Base-by-base conservation (phyloP, 805 yeast genomes). In the Metschnikowia santaceciliae region DNA sequence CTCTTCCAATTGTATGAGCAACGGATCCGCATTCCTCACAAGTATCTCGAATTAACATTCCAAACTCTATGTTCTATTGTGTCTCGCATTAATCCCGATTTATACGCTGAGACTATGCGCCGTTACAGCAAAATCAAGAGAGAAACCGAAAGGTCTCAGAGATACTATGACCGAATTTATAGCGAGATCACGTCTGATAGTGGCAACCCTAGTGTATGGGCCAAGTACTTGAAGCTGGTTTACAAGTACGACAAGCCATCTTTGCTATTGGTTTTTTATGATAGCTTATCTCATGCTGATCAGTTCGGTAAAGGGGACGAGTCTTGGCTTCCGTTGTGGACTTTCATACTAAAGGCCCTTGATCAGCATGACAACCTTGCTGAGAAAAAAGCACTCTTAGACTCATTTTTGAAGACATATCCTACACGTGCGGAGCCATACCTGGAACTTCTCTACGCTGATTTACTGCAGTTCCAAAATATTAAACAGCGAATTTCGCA, bases 1-100 rank as follows among this genome's bases (percentile, higher is more conserved):
- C 61, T 14, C 43, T 42, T 15, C 35, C 66, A 4, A 6, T 43
- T 68, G 4, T 64, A 69, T 59, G 46, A 67, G 4, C 56, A 64
- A 26, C 61, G 79, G 37, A 58, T 81, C 4, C 37, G 56, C 1
- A 54, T 59, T 8, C 83, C 83, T 0, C 82, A 78, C 59, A 50
- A 57, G 1, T 56, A 62, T 2, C 49, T 79, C 6, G 77, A 75
- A 3, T 67, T 69, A 0, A 72, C 81, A 0, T 74, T 67, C 55
- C 60, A 66, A 8, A 62, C 63, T 1, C 72, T 67, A 41, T 79
- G 83, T 1, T 23, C 61, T 0, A 76, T 78, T 48, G 65, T 79
- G 1, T 64, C 80, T 1, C 35, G 49, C 2, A 38, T 66, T 42
- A 62, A 55, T 20, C 47, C 62, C 0, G 57, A 42, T 0, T 43